Evolutionary conservation across 1,284 basidiomycete genomes (phyloP), one percentile per base, ranked within the genome.

Genomic region (Baeospora myosura): DNA sequence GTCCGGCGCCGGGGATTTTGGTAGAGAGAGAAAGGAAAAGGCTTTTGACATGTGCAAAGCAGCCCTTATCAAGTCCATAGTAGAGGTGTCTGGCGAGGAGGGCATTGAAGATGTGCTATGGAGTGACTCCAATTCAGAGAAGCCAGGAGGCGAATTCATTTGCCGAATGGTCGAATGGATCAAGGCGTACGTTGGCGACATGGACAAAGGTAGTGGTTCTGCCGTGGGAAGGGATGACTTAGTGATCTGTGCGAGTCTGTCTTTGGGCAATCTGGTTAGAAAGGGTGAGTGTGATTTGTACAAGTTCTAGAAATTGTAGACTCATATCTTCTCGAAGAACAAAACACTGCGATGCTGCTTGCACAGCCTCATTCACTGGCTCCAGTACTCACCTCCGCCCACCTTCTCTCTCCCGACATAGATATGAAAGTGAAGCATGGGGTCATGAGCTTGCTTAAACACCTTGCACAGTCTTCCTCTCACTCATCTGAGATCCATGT

Each of bases 401-500:
- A 51, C 59, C 73, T 66, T 49, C 72, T 63, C 46, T 81, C 62
- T 46, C 66, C 59, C 46, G 63, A 52, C 48, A 72, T 73, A 3
- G 86, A 90, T 52, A 70, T 90, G 52, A 88, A 89, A 54, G 67
- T 91, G 39, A 90, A 90, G 57, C 90, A 95, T 55, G 86, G 85
- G 21, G 74, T 87, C 41, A 66, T 94, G 23, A 88, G 88, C 16
- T 64, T 96, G 25, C 66, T 95, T 31, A 87, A 89, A 55, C 88
- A 95, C 58, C 68, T 96, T 2, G 78, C 89, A 0, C 88, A 94
- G 52, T 72, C 85, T 14, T 66, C 76, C 26, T 59, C 68, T 14
- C 79, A 85, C 31, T 76, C 85, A 8, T 53, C 69, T 22, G 52
- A 62, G 3, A 86, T 89, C 50, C 76, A 82, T 35, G 60, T 62